Base-by-base conservation (phyloP, 768 basidiomycete species). In the Royoungia palumana region DNA sequence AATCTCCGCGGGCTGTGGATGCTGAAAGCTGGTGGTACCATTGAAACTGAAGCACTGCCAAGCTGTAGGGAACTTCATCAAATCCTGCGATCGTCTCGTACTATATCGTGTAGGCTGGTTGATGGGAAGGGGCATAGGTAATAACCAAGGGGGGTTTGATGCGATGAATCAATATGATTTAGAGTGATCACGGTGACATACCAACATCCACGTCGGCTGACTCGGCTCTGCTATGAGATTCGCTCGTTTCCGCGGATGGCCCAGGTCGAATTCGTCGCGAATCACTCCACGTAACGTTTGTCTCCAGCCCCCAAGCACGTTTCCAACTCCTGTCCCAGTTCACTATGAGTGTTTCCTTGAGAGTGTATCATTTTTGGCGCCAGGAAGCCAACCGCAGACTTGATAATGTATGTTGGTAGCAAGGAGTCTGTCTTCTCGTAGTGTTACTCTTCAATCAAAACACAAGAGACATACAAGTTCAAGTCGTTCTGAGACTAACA, bases 251-350 rank as follows among this genome's bases (percentile, higher is more conserved):
- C 46, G 44, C 49, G 44, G 53, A 12, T 24, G 20, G 30, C 8
- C 24, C 24, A 12, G 12, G 27, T 48, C 19, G n/a, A n/a, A n/a
- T 21, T 27, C 39, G 30, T 14, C 46, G n/a, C 17, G 22, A n/a
- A 35, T 36, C 22, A 34, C 9, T 32, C 39, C 22, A 36, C 39
- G 21, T n/a, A 19, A 46, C 30, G 46, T 49, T 25, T 44, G 46
- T 51, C 35, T 39, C 56, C 60, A 45, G 51, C 54, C 54, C 45
- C 6, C 35, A 36, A 12, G 41, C 61, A 54, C 60, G 52, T 63
- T 57, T 37, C 41, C 1, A 38, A 46, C 28, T 12, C 53, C 25
- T 42, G 53, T 49, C 2, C 27, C 27, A 28, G 53, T 50, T 35
- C 48, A 22, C 22, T n/a, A 32, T 17, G 17, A 27, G 41, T 43